phyloP scores from a whole-genome alignment of 2,329 filamentous ascomycete species.

The Arthrobotrys megalospora region DNA sequence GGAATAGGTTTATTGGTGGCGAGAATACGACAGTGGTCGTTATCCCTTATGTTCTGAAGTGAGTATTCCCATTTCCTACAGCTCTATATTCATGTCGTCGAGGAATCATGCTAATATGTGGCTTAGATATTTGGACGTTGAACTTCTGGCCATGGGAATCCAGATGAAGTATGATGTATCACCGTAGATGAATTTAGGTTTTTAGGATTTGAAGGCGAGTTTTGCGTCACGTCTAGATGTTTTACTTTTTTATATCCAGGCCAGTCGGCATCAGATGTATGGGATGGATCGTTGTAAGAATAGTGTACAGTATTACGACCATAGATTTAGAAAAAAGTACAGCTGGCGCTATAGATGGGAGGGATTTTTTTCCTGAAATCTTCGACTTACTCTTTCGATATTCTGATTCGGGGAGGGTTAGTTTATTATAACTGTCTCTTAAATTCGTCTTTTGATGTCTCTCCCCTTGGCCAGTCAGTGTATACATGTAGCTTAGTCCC shows the following conservation, averaged over 20 bases:
- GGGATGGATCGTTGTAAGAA: slow-evolving; percentile 13
- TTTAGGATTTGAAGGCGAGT: slow-evolving; percentile 21
- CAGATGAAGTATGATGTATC: slow-evolving; percentile 89
- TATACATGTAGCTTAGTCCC: too few species aligned
- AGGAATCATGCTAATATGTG: slow-evolving; percentile 43
- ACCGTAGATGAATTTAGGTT: slow-evolving; percentile 23
- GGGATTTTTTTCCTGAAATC: background rate
- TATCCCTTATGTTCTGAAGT: slow-evolving; percentile 92
- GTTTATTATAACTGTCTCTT: slow-evolving; percentile 18
- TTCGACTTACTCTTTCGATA: slow-evolving; percentile 26
- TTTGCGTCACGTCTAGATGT: slow-evolving; percentile 16
- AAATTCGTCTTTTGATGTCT: slow-evolving; percentile 1
- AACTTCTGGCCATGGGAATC: slow-evolving; percentile 95
- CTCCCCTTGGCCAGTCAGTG: background rate
- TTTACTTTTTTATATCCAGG: slow-evolving; percentile 31
- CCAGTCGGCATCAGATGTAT: slow-evolving; percentile 23
- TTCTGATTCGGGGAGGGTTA: background rate
- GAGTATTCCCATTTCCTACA: slow-evolving; percentile 31
- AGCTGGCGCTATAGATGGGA: slow-evolving; percentile 12
- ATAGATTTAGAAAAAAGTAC: slow-evolving; percentile 30
- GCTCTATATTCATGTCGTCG: background rate
- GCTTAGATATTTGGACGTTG: slow-evolving; percentile 80
- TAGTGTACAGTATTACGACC: slow-evolving; percentile 29
- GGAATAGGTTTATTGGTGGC: slow-evolving; percentile 86
- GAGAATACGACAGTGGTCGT: slow-evolving; percentile 92